phyloP scores from a whole-genome alignment of 495 filamentous ascomycete species.

The Lichina pygmaea region DNA sequence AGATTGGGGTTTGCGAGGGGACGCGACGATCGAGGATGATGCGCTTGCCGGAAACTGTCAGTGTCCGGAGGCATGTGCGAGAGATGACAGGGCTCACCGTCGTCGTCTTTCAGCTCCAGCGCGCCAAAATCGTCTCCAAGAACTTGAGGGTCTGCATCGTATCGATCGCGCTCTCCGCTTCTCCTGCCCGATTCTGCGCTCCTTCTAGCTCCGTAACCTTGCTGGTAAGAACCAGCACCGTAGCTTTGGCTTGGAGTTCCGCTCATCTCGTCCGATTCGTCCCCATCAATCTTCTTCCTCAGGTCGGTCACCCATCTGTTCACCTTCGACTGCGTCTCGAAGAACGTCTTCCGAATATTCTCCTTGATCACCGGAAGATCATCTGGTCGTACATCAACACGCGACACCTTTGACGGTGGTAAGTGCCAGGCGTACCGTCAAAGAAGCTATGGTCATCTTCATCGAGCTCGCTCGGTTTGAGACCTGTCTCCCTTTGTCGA shows the following conservation, averaged over 20 bases:
- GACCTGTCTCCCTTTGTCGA: slow-evolving; percentile 6
- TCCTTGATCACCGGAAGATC: slow-evolving; percentile 83
- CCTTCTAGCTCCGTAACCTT: slow-evolving; percentile 23
- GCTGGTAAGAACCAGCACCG: slow-evolving; percentile 14
- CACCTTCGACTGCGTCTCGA: slow-evolving; percentile 80
- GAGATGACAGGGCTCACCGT: slow-evolving; percentile 27
- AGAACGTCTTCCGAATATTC: slow-evolving; percentile 80
- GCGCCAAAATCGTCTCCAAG: slow-evolving; percentile 76
- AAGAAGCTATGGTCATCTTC: slow-evolving; percentile 65
- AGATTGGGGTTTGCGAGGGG: slow-evolving; percentile 55
- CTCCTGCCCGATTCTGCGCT: slow-evolving; percentile 32
- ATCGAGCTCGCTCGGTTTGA: slow-evolving; percentile 14
- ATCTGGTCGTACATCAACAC: slow-evolving; percentile 18
- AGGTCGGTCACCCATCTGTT: slow-evolving; percentile 77
- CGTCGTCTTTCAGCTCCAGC: slow-evolving; percentile 55
- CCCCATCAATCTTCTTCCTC: slow-evolving; percentile 76
- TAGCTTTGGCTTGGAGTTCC: slow-evolving; percentile 13
- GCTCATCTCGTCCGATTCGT: slow-evolving; percentile 31
- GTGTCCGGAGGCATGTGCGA: slow-evolving; percentile 45
- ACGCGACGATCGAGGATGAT: slow-evolving; percentile 24
- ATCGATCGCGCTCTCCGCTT: slow-evolving; percentile 58
- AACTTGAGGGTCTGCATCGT: slow-evolving; percentile 86
- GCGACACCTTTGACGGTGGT: not conserved
- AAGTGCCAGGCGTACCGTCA: slow-evolving; percentile 29
- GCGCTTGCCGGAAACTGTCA: slow-evolving; percentile 38